Conservation (phyloP, 305 asterid species). For the Plantago coronopus region DNA sequence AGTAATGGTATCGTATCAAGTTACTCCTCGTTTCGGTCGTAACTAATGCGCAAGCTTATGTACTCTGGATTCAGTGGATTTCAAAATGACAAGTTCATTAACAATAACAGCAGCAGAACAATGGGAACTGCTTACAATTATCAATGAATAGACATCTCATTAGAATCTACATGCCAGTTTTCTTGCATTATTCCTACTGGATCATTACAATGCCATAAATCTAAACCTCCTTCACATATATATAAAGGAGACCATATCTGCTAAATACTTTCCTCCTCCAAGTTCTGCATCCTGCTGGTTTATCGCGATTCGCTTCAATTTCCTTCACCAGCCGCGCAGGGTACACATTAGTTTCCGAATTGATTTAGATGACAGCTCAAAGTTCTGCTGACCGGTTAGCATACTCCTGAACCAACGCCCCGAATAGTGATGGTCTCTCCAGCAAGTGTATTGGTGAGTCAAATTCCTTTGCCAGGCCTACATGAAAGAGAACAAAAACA, state of each 20-base stretch:
- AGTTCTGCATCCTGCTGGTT: neutral
- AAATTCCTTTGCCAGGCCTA: constrained; percentile 73
- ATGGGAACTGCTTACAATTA: neutral
- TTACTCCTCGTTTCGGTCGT: too few species aligned
- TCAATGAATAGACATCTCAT: neutral
- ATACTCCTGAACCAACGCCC: constrained; percentile 88
- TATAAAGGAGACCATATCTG: neutral
- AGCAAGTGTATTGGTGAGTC: constrained; percentile 65
- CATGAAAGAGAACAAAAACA: neutral
- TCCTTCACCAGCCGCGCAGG: neutral
- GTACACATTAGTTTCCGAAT: neutral
- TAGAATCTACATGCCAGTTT: neutral
- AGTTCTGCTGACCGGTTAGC: constrained; percentile 71
- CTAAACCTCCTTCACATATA: neutral
- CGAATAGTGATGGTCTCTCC: constrained; percentile 74
- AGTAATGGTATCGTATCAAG: too few species aligned
- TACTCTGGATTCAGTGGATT: too few species aligned
- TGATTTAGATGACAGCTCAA: constrained; percentile 23
- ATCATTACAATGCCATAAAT: constrained; percentile 2
- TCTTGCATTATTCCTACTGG: neutral
- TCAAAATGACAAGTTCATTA: too few species aligned
- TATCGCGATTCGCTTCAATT: neutral
- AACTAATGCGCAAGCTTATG: too few species aligned
- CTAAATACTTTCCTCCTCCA: neutral
- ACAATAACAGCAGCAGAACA: too few species aligned